Base-by-base conservation (phyloP, 2,329 filamentous ascomycete species). In the Corinectria fuckeliana region DNA sequence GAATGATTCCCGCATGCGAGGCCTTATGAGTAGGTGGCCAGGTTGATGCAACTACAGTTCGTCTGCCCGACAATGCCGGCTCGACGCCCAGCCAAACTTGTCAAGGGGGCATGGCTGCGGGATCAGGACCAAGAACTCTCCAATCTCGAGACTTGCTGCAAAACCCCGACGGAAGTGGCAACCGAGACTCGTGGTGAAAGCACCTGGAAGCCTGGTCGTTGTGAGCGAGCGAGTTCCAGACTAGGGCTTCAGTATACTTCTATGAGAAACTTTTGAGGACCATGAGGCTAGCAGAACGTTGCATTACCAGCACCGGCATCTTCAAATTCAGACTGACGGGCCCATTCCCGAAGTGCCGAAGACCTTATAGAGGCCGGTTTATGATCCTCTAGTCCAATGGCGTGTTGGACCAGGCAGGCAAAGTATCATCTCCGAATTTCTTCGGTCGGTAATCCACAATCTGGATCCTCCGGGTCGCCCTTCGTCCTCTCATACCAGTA, bases 51-150 rank as follows among this genome's bases (percentile, higher is more conserved):
- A 58, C 53, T 53, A 49, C 47, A 48, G 55, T 26, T 36, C 51
- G 48, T 39, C 56, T 42, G 18, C 52, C 58, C 56, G 44, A 60
- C 32, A 58, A 47, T 61, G 57, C 53, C 57, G 59, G 47, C 52
- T 54, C 44, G n/a, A 54, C 44, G 49, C 39, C 51, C 52, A 23
- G 39, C 50, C 49, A 45, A 58, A 56, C 44, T 25, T 60, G 53
- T 57, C 59, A 67, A 44, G 61, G 61, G 54, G 47, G 59, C 49
- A 45, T 34, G 54, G 56, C 41, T 60, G 56, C 54, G 58, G 47
- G 52, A 62, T 60, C 49, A 54, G 60, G 55, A 57, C 50, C 49
- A 39, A 32, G 34, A 18, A 48, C 39, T 45, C 23, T 9, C 32
- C 6, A 34, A 42, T 13, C 25, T 42, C 44, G 56, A 50, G 52